phyloP scores from a whole-genome alignment of 352 stramenopile species.

The Phytophthora fragariae region DNA sequence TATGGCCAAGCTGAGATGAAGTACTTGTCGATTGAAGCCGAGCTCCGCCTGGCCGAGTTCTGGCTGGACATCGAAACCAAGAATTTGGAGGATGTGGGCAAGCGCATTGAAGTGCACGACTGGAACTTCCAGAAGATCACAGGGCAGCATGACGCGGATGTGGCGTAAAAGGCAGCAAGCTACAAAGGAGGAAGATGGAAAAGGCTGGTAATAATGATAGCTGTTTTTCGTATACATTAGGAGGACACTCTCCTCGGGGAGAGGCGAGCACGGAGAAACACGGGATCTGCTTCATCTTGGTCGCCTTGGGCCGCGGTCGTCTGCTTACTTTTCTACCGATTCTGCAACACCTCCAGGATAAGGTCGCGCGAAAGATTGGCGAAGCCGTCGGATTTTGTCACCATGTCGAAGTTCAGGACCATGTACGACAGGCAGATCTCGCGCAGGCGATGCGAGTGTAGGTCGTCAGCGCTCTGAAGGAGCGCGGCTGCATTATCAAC shows the following conservation, averaged over 20 bases:
- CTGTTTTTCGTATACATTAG: slow-evolving; percentile 45
- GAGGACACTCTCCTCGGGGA: slow-evolving; percentile 31
- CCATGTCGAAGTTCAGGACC: slow-evolving; percentile 91
- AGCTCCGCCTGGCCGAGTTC: slow-evolving; percentile 70
- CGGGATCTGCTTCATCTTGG: slow-evolving; percentile 23
- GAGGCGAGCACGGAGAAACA: slow-evolving; percentile 28
- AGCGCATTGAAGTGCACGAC: slow-evolving; percentile 80
- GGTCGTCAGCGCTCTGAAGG: slow-evolving; percentile 88
- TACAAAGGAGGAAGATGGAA: background rate
- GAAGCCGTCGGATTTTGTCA: slow-evolving; percentile 93
- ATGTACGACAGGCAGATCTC: slow-evolving; percentile 93
- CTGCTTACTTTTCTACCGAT: slow-evolving; percentile 58
- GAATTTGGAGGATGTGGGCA: slow-evolving; percentile 75
- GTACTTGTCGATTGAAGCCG: slow-evolving; percentile 53
- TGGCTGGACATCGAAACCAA: slow-evolving; percentile 71
- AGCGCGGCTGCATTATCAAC: slow-evolving; percentile 88
- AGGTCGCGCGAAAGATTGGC: slow-evolving; percentile 84
- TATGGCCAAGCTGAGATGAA: slow-evolving; percentile 73
- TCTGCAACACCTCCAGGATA: slow-evolving; percentile 91
- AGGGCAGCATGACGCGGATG: slow-evolving; percentile 37
- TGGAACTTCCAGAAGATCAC: slow-evolving; percentile 80
- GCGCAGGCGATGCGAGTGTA: slow-evolving; percentile 82
- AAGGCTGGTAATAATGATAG: slow-evolving; percentile 45
- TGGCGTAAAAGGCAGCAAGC: slow-evolving; percentile 24
- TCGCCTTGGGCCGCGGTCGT: slow-evolving; percentile 7